A percentile compares a stretch with the other conserved stretches of the same genome.
phyloP scores from a whole-genome alignment of 306 rosid genomes.

The Cicer chorassanicum region DNA sequence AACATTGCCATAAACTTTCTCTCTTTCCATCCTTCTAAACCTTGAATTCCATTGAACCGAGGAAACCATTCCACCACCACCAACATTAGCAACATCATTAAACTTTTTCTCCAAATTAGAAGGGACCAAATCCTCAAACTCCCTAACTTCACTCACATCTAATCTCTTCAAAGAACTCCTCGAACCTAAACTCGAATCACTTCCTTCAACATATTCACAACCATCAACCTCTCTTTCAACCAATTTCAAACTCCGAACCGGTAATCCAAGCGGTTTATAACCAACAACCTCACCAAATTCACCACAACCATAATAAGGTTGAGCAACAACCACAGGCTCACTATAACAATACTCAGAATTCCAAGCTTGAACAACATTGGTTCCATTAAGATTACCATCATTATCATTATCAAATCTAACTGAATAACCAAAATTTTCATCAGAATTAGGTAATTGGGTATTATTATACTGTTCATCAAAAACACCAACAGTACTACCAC shows the following conservation, averaged over 20 bases:
- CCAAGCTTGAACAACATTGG: conserved; percentile 71
- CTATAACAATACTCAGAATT: conserved; percentile 66
- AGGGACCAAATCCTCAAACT: conserved; percentile 61
- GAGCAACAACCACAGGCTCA: conserved; percentile 68
- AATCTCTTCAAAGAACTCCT: conserved; percentile 49
- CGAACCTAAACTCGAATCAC: conserved; percentile 74
- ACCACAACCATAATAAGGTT: conserved; percentile 54
- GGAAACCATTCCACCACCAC: conserved; percentile 60
- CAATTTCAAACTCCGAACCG: conserved; percentile 76
- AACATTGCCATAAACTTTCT: conserved; percentile 46
- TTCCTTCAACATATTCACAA: conserved; percentile 48
- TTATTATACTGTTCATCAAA: conserved; percentile 60
- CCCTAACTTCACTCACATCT: conserved; percentile 48
- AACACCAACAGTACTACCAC: conserved; percentile 48
- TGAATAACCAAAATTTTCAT: conserved; percentile 43
- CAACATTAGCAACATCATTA: conserved; percentile 51
- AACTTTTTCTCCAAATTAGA: conserved; percentile 54
- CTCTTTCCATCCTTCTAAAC: conserved; percentile 53
- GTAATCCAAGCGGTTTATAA: conserved; percentile 74
- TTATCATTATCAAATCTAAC: conserved; percentile 46
- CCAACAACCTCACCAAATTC: conserved; percentile 54
- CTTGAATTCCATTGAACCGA: conserved; percentile 59
- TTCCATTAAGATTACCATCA: conserved; percentile 41
- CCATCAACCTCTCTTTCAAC: conserved; percentile 50
- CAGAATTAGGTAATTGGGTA: conserved; percentile 46